Evolutionary conservation across 176 grass and related monocot genomes (phyloP), one percentile per base, ranked within the genome.

Genomic region (Avena insularis): DNA sequence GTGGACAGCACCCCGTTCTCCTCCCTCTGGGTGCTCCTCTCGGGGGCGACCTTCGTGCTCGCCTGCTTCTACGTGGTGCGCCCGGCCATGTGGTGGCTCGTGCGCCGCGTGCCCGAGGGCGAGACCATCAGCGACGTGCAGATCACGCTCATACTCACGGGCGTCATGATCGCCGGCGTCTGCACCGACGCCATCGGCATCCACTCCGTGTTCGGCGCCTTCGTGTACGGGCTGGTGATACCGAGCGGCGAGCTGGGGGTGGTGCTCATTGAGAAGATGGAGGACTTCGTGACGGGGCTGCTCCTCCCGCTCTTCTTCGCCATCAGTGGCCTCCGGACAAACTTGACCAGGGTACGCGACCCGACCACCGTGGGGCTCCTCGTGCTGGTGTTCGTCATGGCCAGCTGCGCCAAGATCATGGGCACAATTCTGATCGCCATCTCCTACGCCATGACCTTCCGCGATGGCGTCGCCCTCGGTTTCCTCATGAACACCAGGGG

Each of bases 401-500:
- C 93, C 12, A 90, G 88, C 86, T 62, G 90, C 50, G 93, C 81
- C 50, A 95, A 95, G 82, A 83, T 95, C 71, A 77, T 87, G 25
- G 88, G 84, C 31, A 92, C 90, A 29, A 83, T 92, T 64, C 57
- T 92, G 58, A 80, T 90, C 48, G 87, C 88, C 23, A 33, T 83
- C 12, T 54, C 89, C 38, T 92, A 92, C 86, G 59, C 73, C 65
- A 95, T 90, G 62, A 91, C 88, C 23, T 90, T 88, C 49, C 77
- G 88, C 5, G 90, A 95, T 33, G 93, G 88, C 27, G 65, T 95
- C 17, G 88, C 93, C 3, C 93, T 95, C 13, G 88, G 90, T 0
- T 90, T 95, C 64, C 72, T 95, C 3, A 95, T 92, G 93, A 92
- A 90, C 79, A 95, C 88, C 15, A 72, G 88, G 19, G 93, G 93